Conservation (phyloP, 495 filamentous ascomycete genomes). For the Lophiostoma macrostomum region DNA sequence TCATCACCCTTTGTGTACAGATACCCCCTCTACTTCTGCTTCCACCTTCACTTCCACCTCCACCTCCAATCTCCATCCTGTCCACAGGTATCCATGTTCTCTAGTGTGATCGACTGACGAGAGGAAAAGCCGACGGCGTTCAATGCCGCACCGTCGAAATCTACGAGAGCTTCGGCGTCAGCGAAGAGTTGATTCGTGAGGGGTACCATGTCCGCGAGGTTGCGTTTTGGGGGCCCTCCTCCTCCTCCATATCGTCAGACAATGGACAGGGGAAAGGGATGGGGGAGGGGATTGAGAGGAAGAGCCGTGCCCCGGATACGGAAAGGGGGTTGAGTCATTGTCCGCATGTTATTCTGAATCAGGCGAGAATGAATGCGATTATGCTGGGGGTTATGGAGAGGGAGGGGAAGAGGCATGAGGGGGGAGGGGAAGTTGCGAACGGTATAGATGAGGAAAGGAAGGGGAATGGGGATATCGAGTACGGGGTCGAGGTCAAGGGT, state of each 20-base stretch:
- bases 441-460: conserved; percentile 57
- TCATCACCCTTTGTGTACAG: too few relatives aligned
- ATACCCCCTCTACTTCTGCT: too few relatives aligned
- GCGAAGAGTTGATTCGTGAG: conserved; percentile 67
- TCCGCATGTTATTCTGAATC: conserved; percentile 74
- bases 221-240: conserved; percentile 40
- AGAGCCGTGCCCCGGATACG: conserved; percentile 58
- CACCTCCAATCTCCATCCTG: too few relatives aligned
- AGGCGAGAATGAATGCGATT: conserved; percentile 67
- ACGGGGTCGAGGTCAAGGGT: conserved; percentile 55
- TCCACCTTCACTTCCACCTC: too few relatives aligned
- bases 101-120: too few relatives aligned
- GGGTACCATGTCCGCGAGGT: conserved; percentile 68
- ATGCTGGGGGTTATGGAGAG: conserved; percentile 53
- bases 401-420: conserved; percentile 28
- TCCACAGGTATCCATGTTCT: too few relatives aligned
- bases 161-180: conserved; percentile 72
- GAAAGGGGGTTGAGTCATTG: conserved; percentile 61
- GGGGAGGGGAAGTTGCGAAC: conserved; percentile 60
- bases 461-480: conserved; percentile 51
- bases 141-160: conserved; percentile 80
- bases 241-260: too few relatives aligned
- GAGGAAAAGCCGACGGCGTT: conserved; percentile 78
- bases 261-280: too few relatives aligned
- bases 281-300: conserved; percentile 50